These are phyloP conservation scores for Mucor racemosus DNA, from an alignment of 371 early-diverging fungal species.

Conservation along the genomic window DNA sequence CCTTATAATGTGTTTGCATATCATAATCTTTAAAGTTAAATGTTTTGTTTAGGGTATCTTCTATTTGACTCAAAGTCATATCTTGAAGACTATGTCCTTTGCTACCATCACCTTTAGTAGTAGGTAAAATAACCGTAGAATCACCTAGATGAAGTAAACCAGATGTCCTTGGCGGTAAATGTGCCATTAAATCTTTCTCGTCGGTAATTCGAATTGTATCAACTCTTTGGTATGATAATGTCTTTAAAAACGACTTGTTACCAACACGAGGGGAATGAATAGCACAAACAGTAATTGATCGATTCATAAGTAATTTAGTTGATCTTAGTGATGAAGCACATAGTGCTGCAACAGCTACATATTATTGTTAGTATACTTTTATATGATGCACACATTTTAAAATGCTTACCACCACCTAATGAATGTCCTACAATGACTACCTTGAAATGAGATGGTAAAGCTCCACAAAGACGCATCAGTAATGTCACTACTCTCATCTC, in stretches of 20 bases:
- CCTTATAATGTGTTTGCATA: constrained; percentile 4
- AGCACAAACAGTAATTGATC: constrained; percentile 33
- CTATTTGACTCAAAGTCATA: constrained; percentile 9
- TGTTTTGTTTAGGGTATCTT: constrained; percentile 24
- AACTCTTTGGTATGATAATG: constrained; percentile 25
- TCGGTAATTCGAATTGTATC: constrained; percentile 42
- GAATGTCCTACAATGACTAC: constrained; percentile 45
- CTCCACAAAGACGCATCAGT: constrained; percentile 41
- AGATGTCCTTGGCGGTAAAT: constrained; percentile 43
- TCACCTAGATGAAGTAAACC: constrained; percentile 42
- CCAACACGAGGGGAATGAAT: constrained; percentile 45
- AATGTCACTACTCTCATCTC: constrained; percentile 47
- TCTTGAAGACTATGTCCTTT: constrained; percentile 15
- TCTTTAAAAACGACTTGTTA: constrained; percentile 29
- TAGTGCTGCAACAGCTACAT: constrained; percentile 41
- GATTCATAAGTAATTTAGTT: constrained; percentile 34
- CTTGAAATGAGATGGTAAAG: constrained; percentile 37
- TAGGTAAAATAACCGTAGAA: constrained; percentile 27
- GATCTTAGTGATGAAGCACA: constrained; percentile 47
- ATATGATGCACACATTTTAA: background rate
- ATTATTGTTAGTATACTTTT: background rate
- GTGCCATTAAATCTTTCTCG: constrained; percentile 33
- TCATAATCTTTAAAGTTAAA: constrained; percentile 16
- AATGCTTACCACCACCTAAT: constrained; percentile 40
- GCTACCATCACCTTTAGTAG: background rate